phyloP scores from a whole-genome alignment of 805 yeast species.

The Candida parachauliodes region DNA sequence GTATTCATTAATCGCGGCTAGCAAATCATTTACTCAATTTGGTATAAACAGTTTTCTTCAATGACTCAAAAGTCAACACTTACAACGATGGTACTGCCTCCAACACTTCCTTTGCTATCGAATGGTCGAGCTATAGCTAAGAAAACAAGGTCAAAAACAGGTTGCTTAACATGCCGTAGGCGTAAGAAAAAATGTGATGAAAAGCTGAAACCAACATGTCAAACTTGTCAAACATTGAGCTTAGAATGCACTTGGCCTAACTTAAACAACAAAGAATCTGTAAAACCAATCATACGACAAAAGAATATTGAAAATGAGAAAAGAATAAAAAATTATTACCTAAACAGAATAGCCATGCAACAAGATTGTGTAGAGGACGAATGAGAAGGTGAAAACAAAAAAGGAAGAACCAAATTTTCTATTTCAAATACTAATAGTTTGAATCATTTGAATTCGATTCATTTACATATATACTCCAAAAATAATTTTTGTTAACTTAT shows the following conservation, averaged over 20 bases:
- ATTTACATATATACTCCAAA: no score
- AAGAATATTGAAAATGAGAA: neutral
- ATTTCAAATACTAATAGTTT: no score
- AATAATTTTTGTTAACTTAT: no score
- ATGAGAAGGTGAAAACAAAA: conserved; percentile 2
- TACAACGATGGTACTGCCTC: no score
- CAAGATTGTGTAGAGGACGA: conserved; percentile 31
- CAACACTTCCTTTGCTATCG: no score
- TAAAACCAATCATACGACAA: neutral
- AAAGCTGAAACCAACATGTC: conserved; percentile 26
- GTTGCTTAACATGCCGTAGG: conserved; percentile 29
- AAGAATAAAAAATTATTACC: conserved; percentile 14
- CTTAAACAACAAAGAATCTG: neutral
- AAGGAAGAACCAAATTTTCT: no score
- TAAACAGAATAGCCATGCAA: conserved; percentile 36
- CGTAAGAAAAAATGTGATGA: conserved; percentile 32
- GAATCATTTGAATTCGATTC: no score
- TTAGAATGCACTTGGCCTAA: conserved; percentile 27
- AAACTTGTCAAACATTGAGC: conserved; percentile 19
- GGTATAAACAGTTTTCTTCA: no score
- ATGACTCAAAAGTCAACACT: no score
- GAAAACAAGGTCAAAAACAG: conserved; percentile 27
- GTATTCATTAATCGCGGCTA: no score
- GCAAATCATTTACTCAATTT: no score
- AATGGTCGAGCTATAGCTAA: no score